These are phyloP conservation scores for Ogataea paraovalis DNA, from an alignment of 805 yeast genomes.

Conservation along the genomic window DNA sequence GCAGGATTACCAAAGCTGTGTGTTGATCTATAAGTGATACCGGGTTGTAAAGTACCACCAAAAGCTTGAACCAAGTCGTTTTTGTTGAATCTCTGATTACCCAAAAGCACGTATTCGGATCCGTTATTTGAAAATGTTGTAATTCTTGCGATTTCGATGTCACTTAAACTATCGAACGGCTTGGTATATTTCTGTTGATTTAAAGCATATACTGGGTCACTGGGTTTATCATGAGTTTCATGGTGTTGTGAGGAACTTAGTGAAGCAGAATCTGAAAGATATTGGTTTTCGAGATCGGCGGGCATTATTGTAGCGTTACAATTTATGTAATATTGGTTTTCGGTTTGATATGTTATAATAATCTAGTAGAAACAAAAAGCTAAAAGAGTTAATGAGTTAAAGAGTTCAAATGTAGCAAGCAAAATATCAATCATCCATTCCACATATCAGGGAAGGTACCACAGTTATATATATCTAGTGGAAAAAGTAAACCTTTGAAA, in stretches of 20 bases:
- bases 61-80: constrained; percentile 61
- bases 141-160: background rate
- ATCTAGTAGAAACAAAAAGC: no score
- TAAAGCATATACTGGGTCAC: background rate
- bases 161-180: background rate
- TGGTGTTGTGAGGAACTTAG: background rate
- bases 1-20: constrained; percentile 71
- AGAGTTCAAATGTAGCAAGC: no score
- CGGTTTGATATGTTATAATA: no score
- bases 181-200: background rate
- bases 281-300: constrained; percentile 1
- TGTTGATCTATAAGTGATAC: constrained; percentile 51
- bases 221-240: background rate
- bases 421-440: no score
- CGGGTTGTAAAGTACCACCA: constrained; percentile 83
- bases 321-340: background rate
- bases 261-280: background rate
- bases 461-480: no score
- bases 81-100: constrained; percentile 62
- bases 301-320: background rate
- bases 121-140: constrained; percentile 5
- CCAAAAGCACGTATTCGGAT: constrained; percentile 52
- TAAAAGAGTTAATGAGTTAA: no score
- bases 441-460: no score
- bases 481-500: no score